These are phyloP conservation scores for Magnusiomyces starmeri DNA, from an alignment of 1,139 yeast species.

Conservation along the genomic window DNA sequence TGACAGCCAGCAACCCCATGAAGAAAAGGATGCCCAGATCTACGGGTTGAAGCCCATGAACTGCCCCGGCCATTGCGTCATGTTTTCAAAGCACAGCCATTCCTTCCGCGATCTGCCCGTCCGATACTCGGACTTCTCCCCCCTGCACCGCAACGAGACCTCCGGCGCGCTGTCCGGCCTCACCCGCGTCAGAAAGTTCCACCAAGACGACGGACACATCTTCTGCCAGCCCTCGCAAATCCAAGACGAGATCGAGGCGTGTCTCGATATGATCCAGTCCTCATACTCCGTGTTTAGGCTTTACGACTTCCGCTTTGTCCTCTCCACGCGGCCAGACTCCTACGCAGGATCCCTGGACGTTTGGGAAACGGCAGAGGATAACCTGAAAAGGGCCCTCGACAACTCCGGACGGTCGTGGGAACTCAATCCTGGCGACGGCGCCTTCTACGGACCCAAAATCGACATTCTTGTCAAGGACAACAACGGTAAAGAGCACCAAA, in stretches of 20 bases:
- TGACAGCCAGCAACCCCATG: background rate
- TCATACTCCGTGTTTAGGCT: conserved; percentile 78
- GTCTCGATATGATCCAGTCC: conserved; percentile 67
- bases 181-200: conserved; percentile 92
- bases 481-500: conserved; percentile 77
- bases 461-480: conserved; percentile 84
- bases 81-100: conserved; percentile 74
- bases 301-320: conserved; percentile 55
- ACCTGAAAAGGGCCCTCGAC: conserved; percentile 58
- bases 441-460: conserved; percentile 91
- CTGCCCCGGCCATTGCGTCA: conserved; percentile 84
- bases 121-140: conserved; percentile 86
- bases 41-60: conserved; percentile 93
- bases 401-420: conserved; percentile 61
- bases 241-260: conserved; percentile 64
- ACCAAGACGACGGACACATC: conserved; percentile 98
- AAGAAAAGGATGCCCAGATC: conserved; percentile 42
- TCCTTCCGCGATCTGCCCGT: conserved; percentile 87
- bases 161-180: conserved; percentile 92
- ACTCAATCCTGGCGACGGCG: conserved; percentile 88
- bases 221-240: conserved; percentile 85
- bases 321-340: conserved; percentile 85
- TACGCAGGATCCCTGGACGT: conserved; percentile 75
- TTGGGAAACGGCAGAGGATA: conserved; percentile 81
- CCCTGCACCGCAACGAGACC: conserved; percentile 90